phyloP scores from a whole-genome alignment of 768 basidiomycete species.

The Kwoniella europaea region DNA sequence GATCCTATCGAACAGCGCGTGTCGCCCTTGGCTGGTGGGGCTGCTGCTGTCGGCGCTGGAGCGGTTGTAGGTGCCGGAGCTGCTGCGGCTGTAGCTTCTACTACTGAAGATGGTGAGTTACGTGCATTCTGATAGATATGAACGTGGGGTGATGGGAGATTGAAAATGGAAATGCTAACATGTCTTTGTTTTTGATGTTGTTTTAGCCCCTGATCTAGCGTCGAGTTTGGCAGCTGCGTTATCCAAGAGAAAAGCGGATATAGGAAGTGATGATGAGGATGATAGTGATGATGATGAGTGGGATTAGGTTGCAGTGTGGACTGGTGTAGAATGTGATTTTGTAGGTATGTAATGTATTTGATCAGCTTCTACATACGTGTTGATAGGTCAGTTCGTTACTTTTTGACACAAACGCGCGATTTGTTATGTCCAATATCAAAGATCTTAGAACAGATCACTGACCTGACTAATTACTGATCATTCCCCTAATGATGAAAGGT shows the following conservation, averaged over 20 bases:
- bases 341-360: conserved; percentile 7
- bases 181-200: no score
- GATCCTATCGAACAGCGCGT: conserved; percentile 47
- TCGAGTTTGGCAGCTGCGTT: conserved; percentile 82
- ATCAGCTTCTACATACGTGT: background rate
- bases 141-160: background rate
- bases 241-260: conserved; percentile 78
- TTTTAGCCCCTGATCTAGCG: conserved; percentile 72
- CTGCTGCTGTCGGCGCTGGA: conserved; percentile 24
- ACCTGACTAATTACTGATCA: no score
- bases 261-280: conserved; percentile 80
- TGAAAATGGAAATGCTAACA: no score
- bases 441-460: no score
- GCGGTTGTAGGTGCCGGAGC: conserved; percentile 38
- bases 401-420: background rate
- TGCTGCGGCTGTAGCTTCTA: conserved; percentile 37
- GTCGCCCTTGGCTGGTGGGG: conserved; percentile 45
- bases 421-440: no score
- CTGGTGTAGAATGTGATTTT: background rate
- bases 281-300: conserved; percentile 61
- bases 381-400: background rate
- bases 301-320: conserved; percentile 36
- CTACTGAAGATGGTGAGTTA: conserved; percentile 46
- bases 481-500: no score
- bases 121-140: conserved; percentile 5